phyloP scores from a whole-genome alignment of 1,139 yeast species.

The Fermentozyma sake region DNA sequence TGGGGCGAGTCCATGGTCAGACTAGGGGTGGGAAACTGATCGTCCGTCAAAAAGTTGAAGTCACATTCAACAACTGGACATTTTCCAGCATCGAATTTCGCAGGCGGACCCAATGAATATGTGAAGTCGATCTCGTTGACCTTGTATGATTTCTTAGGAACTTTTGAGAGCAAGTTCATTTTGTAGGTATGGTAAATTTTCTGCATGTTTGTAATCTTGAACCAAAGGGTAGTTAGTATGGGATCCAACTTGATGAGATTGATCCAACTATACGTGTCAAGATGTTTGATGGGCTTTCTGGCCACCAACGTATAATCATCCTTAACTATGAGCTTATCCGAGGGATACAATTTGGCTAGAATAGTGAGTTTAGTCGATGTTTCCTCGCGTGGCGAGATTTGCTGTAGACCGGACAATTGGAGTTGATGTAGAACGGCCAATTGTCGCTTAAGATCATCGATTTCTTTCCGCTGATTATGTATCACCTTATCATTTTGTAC shows the following conservation, averaged over 20 bases:
- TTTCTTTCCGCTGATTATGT: slow-evolving; percentile 25
- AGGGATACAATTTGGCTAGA: slow-evolving; percentile 16
- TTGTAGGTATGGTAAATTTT: slow-evolving; percentile 39
- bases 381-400: slow-evolving; percentile 16
- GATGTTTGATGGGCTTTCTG: slow-evolving; percentile 5
- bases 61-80: slow-evolving; percentile 44
- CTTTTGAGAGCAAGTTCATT: slow-evolving; percentile 16
- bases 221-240: slow-evolving; percentile 40
- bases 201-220: slow-evolving; percentile 37
- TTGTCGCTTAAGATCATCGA: slow-evolving; percentile 33
- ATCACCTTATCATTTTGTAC: slow-evolving; percentile 20
- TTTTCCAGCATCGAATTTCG: slow-evolving; percentile 10
- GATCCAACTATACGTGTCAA: slow-evolving; percentile 36
- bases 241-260: slow-evolving; percentile 40
- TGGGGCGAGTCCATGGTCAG: not conserved
- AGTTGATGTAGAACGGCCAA: slow-evolving; percentile 26
- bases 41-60: slow-evolving; percentile 33
- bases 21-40: slow-evolving; percentile 6
- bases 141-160: slow-evolving; percentile 9
- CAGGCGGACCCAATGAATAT: slow-evolving; percentile 11
- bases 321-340: slow-evolving; percentile 17
- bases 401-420: slow-evolving; percentile 26
- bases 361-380: slow-evolving; percentile 11
- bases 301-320: slow-evolving; percentile 15
- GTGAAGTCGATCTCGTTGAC: slow-evolving; percentile 27